Evolutionary conservation across 106 monocot species (phyloP), one percentile per base, ranked within the genome.

Genomic region (Ottelia alismoides): DNA sequence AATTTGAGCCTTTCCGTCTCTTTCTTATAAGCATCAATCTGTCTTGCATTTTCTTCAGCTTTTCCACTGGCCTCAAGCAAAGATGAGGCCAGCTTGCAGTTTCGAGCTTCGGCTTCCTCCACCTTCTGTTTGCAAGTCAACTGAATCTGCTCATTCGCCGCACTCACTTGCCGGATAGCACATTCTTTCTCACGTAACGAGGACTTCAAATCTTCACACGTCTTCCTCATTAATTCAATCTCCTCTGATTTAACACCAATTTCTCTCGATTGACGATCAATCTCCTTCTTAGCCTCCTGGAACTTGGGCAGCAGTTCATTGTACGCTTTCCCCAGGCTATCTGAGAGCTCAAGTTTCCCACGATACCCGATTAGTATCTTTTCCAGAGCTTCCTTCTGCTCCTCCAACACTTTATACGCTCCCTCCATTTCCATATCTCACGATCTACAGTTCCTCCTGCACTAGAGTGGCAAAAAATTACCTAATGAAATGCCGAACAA

Each of bases 111-210:
- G 20, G 85, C 54, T 21, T 56, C 62, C 55, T 25, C 17, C 30
- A 68, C 7, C 62, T 75, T 58, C 52, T 72, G 79, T 51, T 32
- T 47, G 14, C 28, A 68, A 53, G 55, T 69, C 2, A 29, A 45
- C 72, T 51, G 74, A 10, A 83, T 61, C 10, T 21, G 65, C 22
- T 98, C 98, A 46, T 80, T 66, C 17, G 72, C 45, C 35, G 31
- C 65, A 57, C 31, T 62, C 32, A 98, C 64, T 25, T 72, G 58
- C 52, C 65, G 69, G 54, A 90, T 26, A 24, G 71, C 60, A 0
- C 54, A 73, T 19, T 90, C 85, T 53, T 98, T 90, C 58, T 90
- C 85, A 3, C 27, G 51, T 12, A 86, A 55, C 22, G 40, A 70
- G 14, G 61, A 45, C 31, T 52, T 64, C n/a, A 86, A 60, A 11